phyloP scores from a whole-genome alignment of 2,329 filamentous ascomycete genomes.

The Trichoderma gracile region DNA sequence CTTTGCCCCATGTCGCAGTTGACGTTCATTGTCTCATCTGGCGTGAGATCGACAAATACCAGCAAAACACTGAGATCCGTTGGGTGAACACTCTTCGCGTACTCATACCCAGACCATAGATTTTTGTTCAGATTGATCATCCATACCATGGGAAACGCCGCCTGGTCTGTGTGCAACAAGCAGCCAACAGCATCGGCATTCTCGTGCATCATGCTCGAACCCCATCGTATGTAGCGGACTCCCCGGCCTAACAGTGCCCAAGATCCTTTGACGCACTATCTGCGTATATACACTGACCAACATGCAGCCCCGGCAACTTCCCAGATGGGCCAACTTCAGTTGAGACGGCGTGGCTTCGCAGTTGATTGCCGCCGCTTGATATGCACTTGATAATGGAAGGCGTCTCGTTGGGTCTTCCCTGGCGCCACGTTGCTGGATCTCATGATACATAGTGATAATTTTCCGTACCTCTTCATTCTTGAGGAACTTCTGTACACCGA shows the following conservation, averaged over 20 bases:
- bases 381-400: neutral
- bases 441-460: neutral
- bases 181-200: neutral
- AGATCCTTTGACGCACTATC: neutral
- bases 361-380: neutral
- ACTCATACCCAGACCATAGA: neutral
- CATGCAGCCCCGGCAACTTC: neutral
- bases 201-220: neutral
- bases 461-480: neutral
- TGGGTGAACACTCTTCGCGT: neutral
- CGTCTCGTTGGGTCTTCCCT: neutral
- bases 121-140: neutral
- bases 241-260: neutral
- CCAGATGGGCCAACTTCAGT: neutral
- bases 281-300: neutral
- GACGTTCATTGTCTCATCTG: too few species aligned
- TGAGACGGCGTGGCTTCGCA: neutral
- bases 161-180: neutral
- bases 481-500: conserved; percentile 11
- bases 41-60: too few species aligned
- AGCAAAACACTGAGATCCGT: neutral
- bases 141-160: neutral
- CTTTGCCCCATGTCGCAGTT: neutral
- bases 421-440: neutral
- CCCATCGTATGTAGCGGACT: neutral